phyloP scores from a whole-genome alignment of 306 rosid species.

The Alnus glutinosa region DNA sequence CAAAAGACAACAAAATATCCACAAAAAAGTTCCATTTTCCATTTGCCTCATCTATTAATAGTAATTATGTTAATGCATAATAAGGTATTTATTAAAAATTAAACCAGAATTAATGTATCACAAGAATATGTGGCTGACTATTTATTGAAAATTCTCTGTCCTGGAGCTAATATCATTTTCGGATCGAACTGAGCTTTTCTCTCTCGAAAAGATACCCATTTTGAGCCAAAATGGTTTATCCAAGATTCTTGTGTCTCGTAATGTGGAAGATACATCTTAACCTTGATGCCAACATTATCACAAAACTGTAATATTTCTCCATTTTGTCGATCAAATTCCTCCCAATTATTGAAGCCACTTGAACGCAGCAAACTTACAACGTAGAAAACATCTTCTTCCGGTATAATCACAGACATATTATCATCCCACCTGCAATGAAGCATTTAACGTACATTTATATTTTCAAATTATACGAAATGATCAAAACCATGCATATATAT shows the following conservation, averaged over 20 bases:
- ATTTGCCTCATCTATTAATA: too few species aligned
- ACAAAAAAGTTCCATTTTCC: too few species aligned
- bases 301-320: constrained; percentile 53
- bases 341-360: constrained; percentile 26
- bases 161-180: constrained; percentile 64
- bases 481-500: too few species aligned
- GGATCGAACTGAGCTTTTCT: constrained; percentile 71
- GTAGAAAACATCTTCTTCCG: constrained; percentile 70
- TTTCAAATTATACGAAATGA: neutral
- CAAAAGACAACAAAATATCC: too few species aligned
- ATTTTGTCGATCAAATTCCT: constrained; percentile 40
- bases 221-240: constrained; percentile 63
- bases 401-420: constrained; percentile 64
- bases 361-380: constrained; percentile 42
- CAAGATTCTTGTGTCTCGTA: constrained; percentile 48
- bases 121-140: too few species aligned
- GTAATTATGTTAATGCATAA: too few species aligned
- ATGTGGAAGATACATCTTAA: constrained; percentile 64
- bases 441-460: neutral
- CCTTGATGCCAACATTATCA: constrained; percentile 34
- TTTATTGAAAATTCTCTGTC: constrained; percentile 66
- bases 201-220: constrained; percentile 49
- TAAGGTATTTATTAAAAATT: too few species aligned
- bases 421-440: constrained; percentile 67
- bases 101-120: neutral